Evolutionary conservation across 441 rosid genomes (phyloP), one percentile per base, ranked within the genome.

Genomic region (Eutrema salsugineum): DNA sequence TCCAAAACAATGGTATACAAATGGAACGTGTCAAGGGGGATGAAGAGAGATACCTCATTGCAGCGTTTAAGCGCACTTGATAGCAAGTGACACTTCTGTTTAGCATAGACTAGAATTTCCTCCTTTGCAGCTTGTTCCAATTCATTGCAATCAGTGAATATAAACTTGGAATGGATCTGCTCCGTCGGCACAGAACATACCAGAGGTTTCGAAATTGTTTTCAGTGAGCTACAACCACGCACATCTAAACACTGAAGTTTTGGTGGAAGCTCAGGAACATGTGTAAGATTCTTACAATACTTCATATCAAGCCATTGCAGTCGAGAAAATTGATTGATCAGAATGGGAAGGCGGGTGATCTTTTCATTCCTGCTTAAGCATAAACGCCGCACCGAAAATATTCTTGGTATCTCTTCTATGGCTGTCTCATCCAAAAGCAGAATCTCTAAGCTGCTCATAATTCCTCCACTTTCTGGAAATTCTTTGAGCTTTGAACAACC

Each of bases 261-360:
- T 30, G 72, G 22, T 39, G 79, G 83, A 58, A 82, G 70, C 57
- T 53, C 28, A 8, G 77, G 79, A 20, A 79, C 12, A 15, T 42
- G 19, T 38, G 19, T 24, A 53, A 42, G 79, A 2, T 3, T 58
- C 16, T 28, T 59, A 62, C 80, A 80, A 6, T 64, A 2, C 54
- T 47, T 73, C 32, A 80, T 4, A 19, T 49, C 57, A 9, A 78
- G 80, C 40, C 11, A 22, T 5, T 8, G 0, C 9, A 82, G 59
- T 1, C 10, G 11, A 53, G 20, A 19, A 24, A 28, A 62, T 9
- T 40, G 39, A 2, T 5, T 54, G 42, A 68, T 77, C 14, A 27
- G 5, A 2, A 24, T 3, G 0, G 80, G 69, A 7, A 77, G 48
- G 17, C 20, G 42, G 2, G n/a, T 5, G 17, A 80, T 73, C 19